phyloP scores from a whole-genome alignment of 2,329 filamentous ascomycete genomes.

The Fusarium succisae region DNA sequence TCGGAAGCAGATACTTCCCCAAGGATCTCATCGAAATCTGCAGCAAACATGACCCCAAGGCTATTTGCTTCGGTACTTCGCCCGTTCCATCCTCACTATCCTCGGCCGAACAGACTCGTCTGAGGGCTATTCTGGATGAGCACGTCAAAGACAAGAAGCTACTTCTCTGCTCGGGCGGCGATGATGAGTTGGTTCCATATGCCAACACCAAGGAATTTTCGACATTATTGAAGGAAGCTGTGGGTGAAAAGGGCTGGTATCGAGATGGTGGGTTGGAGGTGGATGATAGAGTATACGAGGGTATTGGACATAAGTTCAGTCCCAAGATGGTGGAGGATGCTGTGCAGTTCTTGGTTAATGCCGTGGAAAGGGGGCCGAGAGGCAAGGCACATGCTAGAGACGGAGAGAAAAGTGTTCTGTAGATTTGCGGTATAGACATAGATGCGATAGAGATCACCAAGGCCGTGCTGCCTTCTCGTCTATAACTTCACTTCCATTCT shows the following conservation, averaged over 20 bases:
- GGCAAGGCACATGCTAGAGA: constrained; percentile 42
- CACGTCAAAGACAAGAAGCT: constrained; percentile 70
- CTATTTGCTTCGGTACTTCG: constrained; percentile 70
- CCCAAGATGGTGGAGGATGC: constrained; percentile 73
- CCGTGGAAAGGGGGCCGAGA: constrained; percentile 49
- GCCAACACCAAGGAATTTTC: constrained; percentile 66
- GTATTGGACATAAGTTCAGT: constrained; percentile 75
- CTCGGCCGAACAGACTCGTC: constrained; percentile 52
- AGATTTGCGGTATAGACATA: not conserved
- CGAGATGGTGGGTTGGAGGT: constrained; percentile 65
- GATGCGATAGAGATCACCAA: constrained; percentile 45
- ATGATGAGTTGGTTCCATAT: constrained; percentile 79
- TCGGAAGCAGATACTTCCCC: constrained; percentile 84
- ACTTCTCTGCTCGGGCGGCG: constrained; percentile 70
- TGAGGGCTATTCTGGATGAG: constrained; percentile 57
- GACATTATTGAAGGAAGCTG: constrained; percentile 66
- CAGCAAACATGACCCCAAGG: constrained; percentile 76
- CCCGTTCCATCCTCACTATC: constrained; percentile 48
- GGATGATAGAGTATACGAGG: constrained; percentile 74
- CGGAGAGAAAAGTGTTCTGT: constrained; percentile 43
- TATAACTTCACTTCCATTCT: constrained; percentile 52
- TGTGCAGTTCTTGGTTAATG: constrained; percentile 67
- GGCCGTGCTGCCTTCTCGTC: constrained; percentile 51
- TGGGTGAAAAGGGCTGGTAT: constrained; percentile 56
- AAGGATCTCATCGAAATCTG: constrained; percentile 70